Base-by-base conservation (phyloP, 2,329 filamentous ascomycete species). In the Emmonsiellopsis sp. region DNA sequence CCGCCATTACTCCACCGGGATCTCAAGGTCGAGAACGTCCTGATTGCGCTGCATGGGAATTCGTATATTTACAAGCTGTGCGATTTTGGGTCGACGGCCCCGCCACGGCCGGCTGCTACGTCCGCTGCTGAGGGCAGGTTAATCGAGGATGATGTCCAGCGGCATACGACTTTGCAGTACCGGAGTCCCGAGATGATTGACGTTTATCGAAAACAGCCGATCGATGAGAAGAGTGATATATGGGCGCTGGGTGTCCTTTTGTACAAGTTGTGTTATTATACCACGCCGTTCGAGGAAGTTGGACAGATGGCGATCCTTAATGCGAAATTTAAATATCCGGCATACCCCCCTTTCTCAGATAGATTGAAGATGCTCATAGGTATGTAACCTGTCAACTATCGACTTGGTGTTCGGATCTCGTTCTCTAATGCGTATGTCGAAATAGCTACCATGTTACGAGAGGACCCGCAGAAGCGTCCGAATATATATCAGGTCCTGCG, bases 201-300 rank as follows among this genome's bases (percentile, higher is more conserved):
- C 65, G 93, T 98, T 26, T 98, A 96, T 73, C 81, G 91, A 58
- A 95, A 94, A 70, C 89, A 91, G 63, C 90, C 93, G 0, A 95
- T 98, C 66, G 89, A 98, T 66, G 93, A 98, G 74, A 98, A 98
- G 75, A 94, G 91, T 48, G 93, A 98, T 70, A 96, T 98, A 32
- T 98, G 91, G 93, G 93, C 93, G 1, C 74, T 98, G 57, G 93
- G 93, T 5, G 93, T 98, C 42, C 75, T 98, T 55, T 73, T 98
- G 52, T 98, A 98, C 77, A 98, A 98, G 76, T 79, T 98, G 57
- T 98, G 93, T 76, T 98, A 97, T 72, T 98, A 98, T 72, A 98
- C 93, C 1, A 98, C 93, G 5, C 93, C 93, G 0, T 98, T 98
- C 64, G 93, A 98, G 72, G 92, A 97, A 59, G 90, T 95, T 66